Base-by-base conservation (phyloP, 129 eudicot genomes). In the Arctium minus region DNA sequence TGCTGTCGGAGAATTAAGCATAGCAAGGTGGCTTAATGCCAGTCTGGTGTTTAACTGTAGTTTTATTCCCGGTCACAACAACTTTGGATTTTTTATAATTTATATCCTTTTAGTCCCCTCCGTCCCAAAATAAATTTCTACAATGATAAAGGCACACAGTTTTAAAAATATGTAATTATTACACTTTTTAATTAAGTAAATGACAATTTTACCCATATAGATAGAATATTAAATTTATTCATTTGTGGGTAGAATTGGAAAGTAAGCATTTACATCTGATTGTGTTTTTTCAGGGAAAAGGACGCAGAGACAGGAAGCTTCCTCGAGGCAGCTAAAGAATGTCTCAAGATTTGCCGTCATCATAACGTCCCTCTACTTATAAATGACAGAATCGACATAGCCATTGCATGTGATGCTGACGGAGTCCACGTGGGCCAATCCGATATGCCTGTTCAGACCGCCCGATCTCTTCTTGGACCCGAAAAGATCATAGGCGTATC, bases 391-490 rank as follows among this genome's bases (percentile, higher is more conserved):
- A 68, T 91, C 1, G 98, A 92, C 48, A 81, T 95, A 2, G 98
- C 97, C 68, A 90, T 95, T 44, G 98, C 97, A 7, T 89, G 97
- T 77, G 91, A 91, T 50, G 97, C 98, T 2, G 98, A 95, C 69
- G 98, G 98, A 1, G 91, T 95, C 79, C 98, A 95, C 29, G 88
- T 95, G 32, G 98, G 98, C 69, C 97, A 95, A 79, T 91, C 98
- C 17, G 98, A 92, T 89, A 95, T 95, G 97, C 97, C 97, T 1
- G 91, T 81, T 27, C 44, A 70, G 36, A 80, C 82, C 3, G 94
- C 87, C 42, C 97, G 97, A 17, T n/a, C 91, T 68, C 91, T 95
- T 76, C 88, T 95, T 1, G 98, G 98, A 11, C 98, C 97, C 3
- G 88, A 88, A 80, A 95, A 95, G 82, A 92, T 95, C 79, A 91